A percentile compares a stretch with the other conserved stretches of the same genome.
Conservation (phyloP, 345 rosid species). For the Trapa incisa region DNA sequence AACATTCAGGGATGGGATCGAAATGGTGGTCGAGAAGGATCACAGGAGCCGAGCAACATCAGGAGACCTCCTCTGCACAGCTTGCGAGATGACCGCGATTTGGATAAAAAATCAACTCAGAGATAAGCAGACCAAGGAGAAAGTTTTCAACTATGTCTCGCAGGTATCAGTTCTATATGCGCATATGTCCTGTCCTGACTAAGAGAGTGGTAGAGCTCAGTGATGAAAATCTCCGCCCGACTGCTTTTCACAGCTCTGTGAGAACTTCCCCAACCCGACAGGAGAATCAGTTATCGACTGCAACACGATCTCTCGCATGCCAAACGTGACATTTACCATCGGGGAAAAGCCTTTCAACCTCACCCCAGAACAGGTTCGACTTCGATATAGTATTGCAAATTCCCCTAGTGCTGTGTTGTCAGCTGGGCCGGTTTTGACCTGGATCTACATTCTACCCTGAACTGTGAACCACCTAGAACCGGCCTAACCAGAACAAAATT, state of each 20-base stretch:
- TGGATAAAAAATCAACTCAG: constrained; percentile 63
- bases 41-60: constrained; percentile 12
- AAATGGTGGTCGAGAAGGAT: constrained; percentile 33
- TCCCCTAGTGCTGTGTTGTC: too few species aligned
- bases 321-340: constrained; percentile 48
- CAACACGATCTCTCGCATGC: constrained; percentile 32
- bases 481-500: too few species aligned
- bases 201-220: neutral
- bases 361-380: constrained; percentile 53
- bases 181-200: neutral
- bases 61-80: constrained; percentile 27
- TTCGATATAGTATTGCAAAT: constrained; percentile 4
- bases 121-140: constrained; percentile 40
- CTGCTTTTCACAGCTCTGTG: constrained; percentile 35
- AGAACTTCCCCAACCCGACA: constrained; percentile 57
- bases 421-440: too few species aligned
- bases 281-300: constrained; percentile 54
- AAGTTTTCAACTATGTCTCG: constrained; percentile 35
- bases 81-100: constrained; percentile 55
- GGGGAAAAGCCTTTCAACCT: constrained; percentile 47
- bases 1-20: constrained; percentile 24
- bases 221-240: neutral
- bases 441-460: too few species aligned
- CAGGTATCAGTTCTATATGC: constrained; percentile 22
- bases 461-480: too few species aligned